A percentile compares a stretch with the other conserved stretches of the same genome.
These are phyloP conservation scores for Aspergillus sp. DNA, from an alignment of 2,329 filamentous ascomycete genomes.

Conservation along the genomic window DNA sequence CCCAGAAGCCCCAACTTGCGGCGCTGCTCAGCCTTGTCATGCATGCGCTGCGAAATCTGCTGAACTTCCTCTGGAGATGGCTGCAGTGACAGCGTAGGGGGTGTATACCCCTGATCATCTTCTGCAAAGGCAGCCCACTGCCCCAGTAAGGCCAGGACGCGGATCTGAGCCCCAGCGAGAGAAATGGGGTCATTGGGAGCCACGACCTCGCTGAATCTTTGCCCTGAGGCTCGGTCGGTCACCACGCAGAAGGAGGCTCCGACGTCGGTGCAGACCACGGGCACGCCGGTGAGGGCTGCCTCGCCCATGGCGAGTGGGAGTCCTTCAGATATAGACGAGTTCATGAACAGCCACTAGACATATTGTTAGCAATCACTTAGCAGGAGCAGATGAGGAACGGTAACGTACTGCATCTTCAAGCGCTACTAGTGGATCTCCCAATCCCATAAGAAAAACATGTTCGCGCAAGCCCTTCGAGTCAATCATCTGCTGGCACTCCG, in stretches of 20 bases:
- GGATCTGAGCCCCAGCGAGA: constrained; percentile 61
- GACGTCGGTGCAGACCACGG: constrained; percentile 43
- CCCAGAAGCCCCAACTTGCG: constrained; percentile 58
- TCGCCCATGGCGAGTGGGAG: constrained; percentile 46
- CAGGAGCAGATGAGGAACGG: not conserved
- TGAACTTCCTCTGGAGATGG: constrained; percentile 52
- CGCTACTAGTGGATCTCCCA: constrained; percentile 14
- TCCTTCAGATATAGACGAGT: constrained; percentile 46
- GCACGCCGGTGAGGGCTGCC: constrained; percentile 45
- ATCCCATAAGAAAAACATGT: constrained; percentile 50
- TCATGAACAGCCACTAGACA: constrained; percentile 52
- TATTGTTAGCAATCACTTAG: constrained; percentile 33
- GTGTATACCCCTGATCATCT: constrained; percentile 38
- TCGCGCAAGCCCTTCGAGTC: constrained; percentile 52
- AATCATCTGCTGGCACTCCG: constrained; percentile 58
- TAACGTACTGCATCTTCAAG: constrained; percentile 14
- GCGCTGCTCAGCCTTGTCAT: constrained; percentile 56
- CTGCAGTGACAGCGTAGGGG: constrained; percentile 47
- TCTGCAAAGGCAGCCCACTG: constrained; percentile 61
- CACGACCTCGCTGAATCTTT: constrained; percentile 60
- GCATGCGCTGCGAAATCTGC: constrained; percentile 58
- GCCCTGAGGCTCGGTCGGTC: constrained; percentile 42
- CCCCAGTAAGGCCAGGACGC: constrained; percentile 60
- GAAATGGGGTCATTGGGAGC: constrained; percentile 62
- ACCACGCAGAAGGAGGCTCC: constrained; percentile 42